Percentiles rank a stretch among this genome's conserved stretches.
Evolutionary conservation across 768 basidiomycete genomes (phyloP).

Genomic region (Mycena amicta): DNA sequence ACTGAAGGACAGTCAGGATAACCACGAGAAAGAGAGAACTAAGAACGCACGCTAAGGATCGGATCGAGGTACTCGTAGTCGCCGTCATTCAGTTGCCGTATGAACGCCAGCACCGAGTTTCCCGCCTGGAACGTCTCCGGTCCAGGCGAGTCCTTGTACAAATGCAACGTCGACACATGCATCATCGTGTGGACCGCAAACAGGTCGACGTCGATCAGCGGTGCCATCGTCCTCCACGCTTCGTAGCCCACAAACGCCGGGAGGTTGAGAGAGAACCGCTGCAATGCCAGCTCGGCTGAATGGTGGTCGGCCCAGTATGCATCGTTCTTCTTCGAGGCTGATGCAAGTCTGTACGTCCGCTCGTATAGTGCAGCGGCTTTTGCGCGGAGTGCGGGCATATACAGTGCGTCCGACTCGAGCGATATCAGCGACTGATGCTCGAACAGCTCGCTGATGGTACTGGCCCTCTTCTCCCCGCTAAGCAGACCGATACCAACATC

Average conservation of each 20-base stretch:
- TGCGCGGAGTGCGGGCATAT: constrained; percentile 45
- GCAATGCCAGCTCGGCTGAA: constrained; percentile 46
- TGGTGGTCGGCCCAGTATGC: constrained; percentile 43
- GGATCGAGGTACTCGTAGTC: constrained; percentile 61
- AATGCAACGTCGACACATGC: constrained; percentile 52
- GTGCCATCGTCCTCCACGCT: constrained; percentile 33
- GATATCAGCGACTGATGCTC: constrained; percentile 16
- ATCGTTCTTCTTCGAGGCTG: constrained; percentile 33
- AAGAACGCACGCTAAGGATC: constrained; percentile 49
- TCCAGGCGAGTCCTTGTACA: constrained; percentile 45
- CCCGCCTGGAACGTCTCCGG: constrained; percentile 47
- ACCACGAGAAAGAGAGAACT: constrained; percentile 3
- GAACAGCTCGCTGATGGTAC: constrained; percentile 18
- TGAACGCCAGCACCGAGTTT: constrained; percentile 44
- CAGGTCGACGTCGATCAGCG: constrained; percentile 43
- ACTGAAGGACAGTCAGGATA: constrained; percentile 24
- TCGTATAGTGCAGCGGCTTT: constrained; percentile 59
- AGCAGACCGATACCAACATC: constrained; percentile 15
- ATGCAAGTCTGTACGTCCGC: constrained; percentile 47
- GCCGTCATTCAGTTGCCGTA: constrained; percentile 48
- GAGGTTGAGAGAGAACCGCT: constrained; percentile 43
- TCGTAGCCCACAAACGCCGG: constrained; percentile 42
- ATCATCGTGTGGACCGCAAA: constrained; percentile 53
- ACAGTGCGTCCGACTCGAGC: constrained; percentile 29
- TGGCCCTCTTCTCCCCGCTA: constrained; percentile 8